A percentile compares a stretch with the other conserved stretches of the same genome.
Evolutionary conservation across 176 grass and related monocot species (phyloP).

Genomic region (Themeda triandra): DNA sequence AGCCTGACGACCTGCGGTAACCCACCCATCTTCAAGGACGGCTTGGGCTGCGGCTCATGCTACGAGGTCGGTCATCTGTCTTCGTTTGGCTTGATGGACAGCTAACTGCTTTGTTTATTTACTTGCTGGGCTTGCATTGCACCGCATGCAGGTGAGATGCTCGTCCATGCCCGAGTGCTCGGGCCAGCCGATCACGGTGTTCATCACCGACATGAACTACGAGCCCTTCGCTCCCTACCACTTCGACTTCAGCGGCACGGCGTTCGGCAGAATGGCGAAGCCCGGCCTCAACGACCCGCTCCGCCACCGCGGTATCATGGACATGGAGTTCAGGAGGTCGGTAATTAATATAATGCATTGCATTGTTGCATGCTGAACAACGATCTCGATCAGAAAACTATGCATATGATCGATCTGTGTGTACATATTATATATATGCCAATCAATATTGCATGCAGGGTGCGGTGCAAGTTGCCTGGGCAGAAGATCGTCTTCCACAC

Average conservation of each 20-base stretch:
- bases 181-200: constrained; percentile 35
- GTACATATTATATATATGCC: neutral
- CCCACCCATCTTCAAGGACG: neutral
- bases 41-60: constrained; percentile 63
- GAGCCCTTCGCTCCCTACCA: constrained; percentile 59
- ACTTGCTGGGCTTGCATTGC: neutral
- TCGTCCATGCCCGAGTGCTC: constrained; percentile 34
- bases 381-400: too few species aligned
- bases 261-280: constrained; percentile 61
- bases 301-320: constrained; percentile 54
- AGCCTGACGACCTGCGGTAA: constrained; percentile 18
- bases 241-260: constrained; percentile 65
- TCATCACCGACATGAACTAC: constrained; percentile 70
- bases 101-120: too few species aligned
- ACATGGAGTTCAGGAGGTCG: constrained; percentile 52
- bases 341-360: neutral
- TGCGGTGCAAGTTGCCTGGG: constrained; percentile 51
- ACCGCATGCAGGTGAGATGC: constrained; percentile 44
- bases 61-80: constrained; percentile 27
- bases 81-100: too few species aligned
- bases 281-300: constrained; percentile 45
- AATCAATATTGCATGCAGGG: neutral
- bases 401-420: neutral
- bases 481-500: constrained; percentile 70
- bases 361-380: too few species aligned